Percentiles rank a stretch among this genome's conserved stretches.
Conservation (phyloP, 306 rosid species). For the Trichosanthes cucumerina region DNA sequence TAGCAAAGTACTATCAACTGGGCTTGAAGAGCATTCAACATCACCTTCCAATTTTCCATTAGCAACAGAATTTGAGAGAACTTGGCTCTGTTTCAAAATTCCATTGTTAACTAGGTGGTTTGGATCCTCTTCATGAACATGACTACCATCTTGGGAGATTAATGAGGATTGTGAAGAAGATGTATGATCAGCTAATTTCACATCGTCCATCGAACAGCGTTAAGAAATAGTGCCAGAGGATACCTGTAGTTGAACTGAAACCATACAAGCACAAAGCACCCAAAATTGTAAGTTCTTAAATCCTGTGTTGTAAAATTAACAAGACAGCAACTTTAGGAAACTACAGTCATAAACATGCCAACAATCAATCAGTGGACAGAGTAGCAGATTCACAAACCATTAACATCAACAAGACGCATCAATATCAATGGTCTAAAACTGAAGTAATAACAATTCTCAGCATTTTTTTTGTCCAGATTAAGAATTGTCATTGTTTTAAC, state of each 20-base stretch:
- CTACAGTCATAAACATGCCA: neutral
- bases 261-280: conserved; percentile 2
- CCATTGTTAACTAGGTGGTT: conserved; percentile 4
- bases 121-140: neutral
- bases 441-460: neutral
- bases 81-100: neutral
- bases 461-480: neutral
- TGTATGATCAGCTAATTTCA: conserved; percentile 3
- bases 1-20: neutral
- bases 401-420: neutral
- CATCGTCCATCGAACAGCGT: conserved; percentile 12
- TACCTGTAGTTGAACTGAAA: neutral
- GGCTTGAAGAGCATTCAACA: neutral
- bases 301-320: neutral
- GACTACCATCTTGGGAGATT: neutral
- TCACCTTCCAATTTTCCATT: neutral
- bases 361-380: neutral
- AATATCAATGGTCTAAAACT: neutral
- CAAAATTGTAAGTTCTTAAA: neutral
- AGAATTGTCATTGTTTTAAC: neutral
- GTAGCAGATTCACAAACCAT: neutral
- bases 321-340: neutral
- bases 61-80: neutral
- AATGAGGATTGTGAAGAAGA: conserved; percentile 7
- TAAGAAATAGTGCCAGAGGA: neutral